phyloP scores from a whole-genome alignment of 129 eudicot species.

The Smallanthus sonchifolius region DNA sequence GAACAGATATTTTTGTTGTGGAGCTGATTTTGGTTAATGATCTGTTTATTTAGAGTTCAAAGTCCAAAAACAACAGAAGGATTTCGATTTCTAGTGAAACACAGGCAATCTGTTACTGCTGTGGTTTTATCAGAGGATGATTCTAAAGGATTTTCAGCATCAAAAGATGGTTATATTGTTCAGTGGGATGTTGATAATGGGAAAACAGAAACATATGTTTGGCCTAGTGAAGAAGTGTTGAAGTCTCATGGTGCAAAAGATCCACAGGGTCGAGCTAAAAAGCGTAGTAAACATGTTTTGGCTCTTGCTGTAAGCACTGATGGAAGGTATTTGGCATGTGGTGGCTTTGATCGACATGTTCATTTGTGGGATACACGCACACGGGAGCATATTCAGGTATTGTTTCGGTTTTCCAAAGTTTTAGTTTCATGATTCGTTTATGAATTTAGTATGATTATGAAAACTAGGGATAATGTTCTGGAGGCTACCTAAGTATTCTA shows the following conservation, averaged over 20 bases:
- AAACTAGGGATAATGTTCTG: not conserved
- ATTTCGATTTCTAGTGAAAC: slow-evolving; percentile 62
- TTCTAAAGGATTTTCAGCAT: slow-evolving; percentile 75
- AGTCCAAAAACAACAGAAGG: slow-evolving; percentile 50
- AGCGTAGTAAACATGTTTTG: slow-evolving; percentile 75
- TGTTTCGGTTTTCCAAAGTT: not conserved
- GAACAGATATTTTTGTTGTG: not conserved
- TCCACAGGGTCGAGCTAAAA: slow-evolving; percentile 73
- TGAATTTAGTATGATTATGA: not conserved
- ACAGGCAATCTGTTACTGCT: slow-evolving; percentile 85
- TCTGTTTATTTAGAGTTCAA: slow-evolving; percentile 47
- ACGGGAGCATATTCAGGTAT: slow-evolving; percentile 77
- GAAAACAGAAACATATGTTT: slow-evolving; percentile 52
- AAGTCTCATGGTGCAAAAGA: slow-evolving; percentile 78
- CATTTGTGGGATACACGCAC: slow-evolving; percentile 95
- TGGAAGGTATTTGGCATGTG: slow-evolving; percentile 89
- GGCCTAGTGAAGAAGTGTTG: slow-evolving; percentile 78
- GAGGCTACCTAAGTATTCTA: not conserved
- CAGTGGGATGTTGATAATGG: slow-evolving; percentile 87
- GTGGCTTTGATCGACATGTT: slow-evolving; percentile 93
- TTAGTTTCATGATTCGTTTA: not conserved
- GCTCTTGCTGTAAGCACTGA: slow-evolving; percentile 90
- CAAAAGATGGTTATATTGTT: slow-evolving; percentile 78
- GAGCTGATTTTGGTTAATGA: slow-evolving; percentile 6
- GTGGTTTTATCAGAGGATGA: slow-evolving; percentile 85